Base-by-base conservation (phyloP, 2,329 filamentous ascomycete genomes). In the Botryotinia convoluta region DNA sequence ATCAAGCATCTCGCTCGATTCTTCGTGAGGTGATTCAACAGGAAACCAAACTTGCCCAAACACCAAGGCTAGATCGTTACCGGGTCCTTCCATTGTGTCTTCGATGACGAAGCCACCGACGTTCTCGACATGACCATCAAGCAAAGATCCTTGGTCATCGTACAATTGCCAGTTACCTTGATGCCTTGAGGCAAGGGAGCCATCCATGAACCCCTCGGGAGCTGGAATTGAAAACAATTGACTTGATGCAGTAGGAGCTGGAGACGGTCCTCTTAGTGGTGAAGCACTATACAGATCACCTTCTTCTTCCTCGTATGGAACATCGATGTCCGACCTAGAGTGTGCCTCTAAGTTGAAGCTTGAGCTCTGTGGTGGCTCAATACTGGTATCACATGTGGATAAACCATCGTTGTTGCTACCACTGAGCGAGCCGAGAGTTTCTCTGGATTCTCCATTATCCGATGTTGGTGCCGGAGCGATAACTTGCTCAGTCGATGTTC, bases 321-420 rank as follows among this genome's bases (percentile, higher is more conserved):
- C 16, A 18, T 42, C 39, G 1, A n/a, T 62, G 12, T 3, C 22
- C 2, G 22, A 62, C 1, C 18, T 10, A 42, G 14, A 4, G 37
- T 39, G 8, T 62, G 35, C 20, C 18, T 64, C 29, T 22, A 10
- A 5, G 1, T 45, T 29, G n/a, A 8, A 22, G 20, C 4, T n/a
- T 35, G 12, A 12, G 9, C 3, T 29, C 29, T 29, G 42, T 7
- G 29, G 42, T 45, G 29, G n/a, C 12, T 65, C 42, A 32, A 37
- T 3, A 32, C 63, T 65, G 20, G 44, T 65, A 4, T 65, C 44
- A n/a, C 29, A 3, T 18, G 44, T 65, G 2, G 29, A 37, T 0
- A 18, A 2, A 2, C 7, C 1, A 48, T 14, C 6, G 0, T 18
- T 29, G 2, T 26, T 22, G 2, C 12, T n/a, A 18, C 14, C 29